Conservation (phyloP, 495 filamentous ascomycete genomes). For the Jackrogersella multiformis region DNA sequence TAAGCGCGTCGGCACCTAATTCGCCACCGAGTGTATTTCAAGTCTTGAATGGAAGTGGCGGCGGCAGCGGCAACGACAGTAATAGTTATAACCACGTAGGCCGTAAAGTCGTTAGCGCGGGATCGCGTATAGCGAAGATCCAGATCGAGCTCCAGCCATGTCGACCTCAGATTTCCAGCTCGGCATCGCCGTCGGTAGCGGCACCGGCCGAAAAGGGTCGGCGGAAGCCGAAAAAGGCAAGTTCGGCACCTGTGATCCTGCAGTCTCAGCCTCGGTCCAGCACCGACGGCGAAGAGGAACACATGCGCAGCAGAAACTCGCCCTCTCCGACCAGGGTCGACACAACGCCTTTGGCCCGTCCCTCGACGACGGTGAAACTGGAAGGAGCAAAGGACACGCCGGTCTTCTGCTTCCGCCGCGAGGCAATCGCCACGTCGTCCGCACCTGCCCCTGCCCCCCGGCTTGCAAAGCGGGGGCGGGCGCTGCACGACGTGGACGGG, state of each 20-base stretch:
- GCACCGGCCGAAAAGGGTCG: neutral
- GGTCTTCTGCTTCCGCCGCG: slow-evolving; percentile 37
- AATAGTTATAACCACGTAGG: neutral
- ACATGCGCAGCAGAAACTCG: slow-evolving; percentile 1
- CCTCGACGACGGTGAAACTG: neutral
- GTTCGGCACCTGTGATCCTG: slow-evolving; percentile 23
- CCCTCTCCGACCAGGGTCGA: neutral
- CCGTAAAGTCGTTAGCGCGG: neutral
- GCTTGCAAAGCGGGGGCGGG: slow-evolving; percentile 64
- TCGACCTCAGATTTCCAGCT: neutral
- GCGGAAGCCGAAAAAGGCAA: slow-evolving; percentile 26
- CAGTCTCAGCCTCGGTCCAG: slow-evolving; percentile 5
- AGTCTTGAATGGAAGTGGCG: slow-evolving; percentile 12
- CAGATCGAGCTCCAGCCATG: slow-evolving; percentile 33
- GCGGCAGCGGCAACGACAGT: neutral
- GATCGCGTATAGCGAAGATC: slow-evolving; percentile 22
- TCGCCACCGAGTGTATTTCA: slow-evolving; percentile 33
- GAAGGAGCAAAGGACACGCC: neutral
- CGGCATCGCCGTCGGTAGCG: neutral
- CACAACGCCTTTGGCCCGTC: neutral
- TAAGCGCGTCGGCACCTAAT: slow-evolving; percentile 27
- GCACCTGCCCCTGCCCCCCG: slow-evolving; percentile 13
- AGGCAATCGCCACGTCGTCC: slow-evolving; percentile 2
- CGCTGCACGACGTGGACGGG: slow-evolving; percentile 70
- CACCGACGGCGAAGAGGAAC: neutral